Base-by-base conservation (phyloP, 139 green algal genomes). In the Limnomonas spitsbergensis region DNA sequence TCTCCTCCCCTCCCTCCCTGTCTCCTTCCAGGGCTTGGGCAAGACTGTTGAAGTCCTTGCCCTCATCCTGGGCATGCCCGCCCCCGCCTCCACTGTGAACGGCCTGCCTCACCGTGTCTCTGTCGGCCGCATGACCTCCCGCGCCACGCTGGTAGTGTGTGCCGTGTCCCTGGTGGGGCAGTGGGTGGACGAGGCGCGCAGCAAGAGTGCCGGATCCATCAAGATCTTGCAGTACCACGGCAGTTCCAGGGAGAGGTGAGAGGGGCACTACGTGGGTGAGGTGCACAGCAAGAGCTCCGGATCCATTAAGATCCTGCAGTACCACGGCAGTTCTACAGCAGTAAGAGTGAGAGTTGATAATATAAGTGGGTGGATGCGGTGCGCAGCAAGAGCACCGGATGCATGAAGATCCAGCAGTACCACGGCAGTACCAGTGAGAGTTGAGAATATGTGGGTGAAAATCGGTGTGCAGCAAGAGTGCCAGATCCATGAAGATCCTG, bases 21-120 rank as follows among this genome's bases (percentile, higher is more conserved):
- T n/a, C n/a, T 61, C 14, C 47, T 20, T 61, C 14, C 47, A 61
- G 69, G 91, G 91, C 24, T 79, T 94, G 56, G 92, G 92, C 54
- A 92, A 94, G 83, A 94, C 89, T 0, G 82, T 94, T 4, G 85
- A 91, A 66, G 67, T 90, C 4, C 79, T 92, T 37, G 90, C 83
- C 29, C 86, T 95, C 2, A 82, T 91, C 9, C 81, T 95, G 36
- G 74, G 79, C 54, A 84, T 85, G 80, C 91, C 87, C 1, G 47
- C 80, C 34, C 72, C 80, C 9, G 6, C 29, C 6, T 72, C 61
- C 27, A 24, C 24, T 7, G 61, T 39, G 9, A 72, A 36, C 27
- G 61, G 27, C 27, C 9, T 39, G 27, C 29, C 61, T 36, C 61
- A 72, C 29, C 9, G 6, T 34, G 9, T 72, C 27, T 34, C 26